A percentile compares a stretch with the other conserved stretches of the same genome.
Evolutionary conservation across 495 filamentous ascomycete species (phyloP).

Genomic region (Lophiotrema nucula): DNA sequence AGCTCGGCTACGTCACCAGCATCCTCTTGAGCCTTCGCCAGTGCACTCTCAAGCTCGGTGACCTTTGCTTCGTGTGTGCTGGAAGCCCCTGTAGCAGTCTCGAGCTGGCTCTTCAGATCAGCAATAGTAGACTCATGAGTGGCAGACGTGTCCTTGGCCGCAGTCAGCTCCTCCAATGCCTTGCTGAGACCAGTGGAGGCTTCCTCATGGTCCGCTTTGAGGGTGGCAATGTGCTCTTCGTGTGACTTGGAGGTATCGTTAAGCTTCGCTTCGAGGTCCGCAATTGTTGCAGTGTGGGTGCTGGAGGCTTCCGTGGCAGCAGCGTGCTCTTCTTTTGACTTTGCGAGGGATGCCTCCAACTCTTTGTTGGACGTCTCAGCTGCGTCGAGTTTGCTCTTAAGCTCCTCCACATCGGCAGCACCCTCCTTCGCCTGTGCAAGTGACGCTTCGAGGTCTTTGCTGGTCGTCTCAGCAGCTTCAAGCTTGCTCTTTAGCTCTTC

Average conservation of each 20-base stretch:
- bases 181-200: not conserved
- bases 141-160: not conserved
- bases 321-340: conserved; percentile 3
- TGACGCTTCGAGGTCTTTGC: conserved; percentile 6
- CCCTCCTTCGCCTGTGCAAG: not conserved
- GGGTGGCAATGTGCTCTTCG: not conserved
- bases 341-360: not conserved
- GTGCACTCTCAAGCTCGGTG: not conserved
- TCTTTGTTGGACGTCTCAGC: conserved; percentile 4
- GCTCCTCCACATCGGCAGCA: not conserved
- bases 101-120: not conserved
- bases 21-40: conserved; percentile 3
- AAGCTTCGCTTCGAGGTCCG: not conserved
- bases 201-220: no score
- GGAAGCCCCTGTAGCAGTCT: not conserved
- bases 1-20: not conserved
- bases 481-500: conserved; percentile 2
- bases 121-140: not conserved
- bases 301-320: not conserved
- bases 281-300: not conserved
- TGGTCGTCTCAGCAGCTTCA: not conserved
- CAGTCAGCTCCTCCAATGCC: not conserved
- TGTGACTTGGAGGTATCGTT: not conserved
- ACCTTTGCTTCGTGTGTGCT: not conserved
- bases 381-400: conserved; percentile 12